These are phyloP conservation scores for Monosporascus sp. DNA, from an alignment of 2,329 filamentous ascomycete species.

Conservation along the genomic window DNA sequence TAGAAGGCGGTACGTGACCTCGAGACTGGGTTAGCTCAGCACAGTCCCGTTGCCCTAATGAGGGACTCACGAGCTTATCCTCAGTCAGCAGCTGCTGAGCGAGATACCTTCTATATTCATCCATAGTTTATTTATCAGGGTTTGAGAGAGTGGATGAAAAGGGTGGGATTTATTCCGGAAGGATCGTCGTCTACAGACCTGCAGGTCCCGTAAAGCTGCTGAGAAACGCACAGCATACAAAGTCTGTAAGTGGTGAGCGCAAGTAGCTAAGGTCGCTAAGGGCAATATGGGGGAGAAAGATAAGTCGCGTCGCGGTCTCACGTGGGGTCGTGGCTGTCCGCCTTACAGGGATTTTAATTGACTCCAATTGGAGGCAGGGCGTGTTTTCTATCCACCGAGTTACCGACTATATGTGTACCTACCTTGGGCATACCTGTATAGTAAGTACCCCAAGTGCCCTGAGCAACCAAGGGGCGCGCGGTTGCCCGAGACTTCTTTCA, in stretches of 20 bases:
- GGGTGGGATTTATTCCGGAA: background rate
- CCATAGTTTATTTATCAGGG: conserved; percentile 34
- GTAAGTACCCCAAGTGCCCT: too few species aligned
- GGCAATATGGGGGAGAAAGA: too few species aligned
- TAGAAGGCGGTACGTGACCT: conserved; percentile 84
- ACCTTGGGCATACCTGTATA: too few species aligned
- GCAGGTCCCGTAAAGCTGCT: too few species aligned
- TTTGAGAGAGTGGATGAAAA: too few species aligned
- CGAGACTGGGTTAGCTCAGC: conserved; percentile 11
- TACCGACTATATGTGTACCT: too few species aligned
- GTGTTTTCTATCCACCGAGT: background rate
- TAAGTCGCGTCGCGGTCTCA: conserved; percentile 22
- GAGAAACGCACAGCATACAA: too few species aligned
- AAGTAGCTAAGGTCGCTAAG: too few species aligned
- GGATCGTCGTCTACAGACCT: conserved; percentile 1
- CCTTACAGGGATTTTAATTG: background rate
- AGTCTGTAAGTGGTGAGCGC: too few species aligned
- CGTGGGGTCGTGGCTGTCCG: conserved; percentile 19
- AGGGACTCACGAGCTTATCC: conserved; percentile 48
- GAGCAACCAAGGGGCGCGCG: too few species aligned
- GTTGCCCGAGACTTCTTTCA: too few species aligned
- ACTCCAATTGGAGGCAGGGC: background rate
- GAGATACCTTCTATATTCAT: conserved; percentile 66
- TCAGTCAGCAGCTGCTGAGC: conserved; percentile 73
- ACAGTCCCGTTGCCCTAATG: background rate